Percentiles rank a stretch among this genome's conserved stretches.
Evolutionary conservation across 805 yeast genomes (phyloP).

Genomic region (Debaryomyces hansenii): DNA sequence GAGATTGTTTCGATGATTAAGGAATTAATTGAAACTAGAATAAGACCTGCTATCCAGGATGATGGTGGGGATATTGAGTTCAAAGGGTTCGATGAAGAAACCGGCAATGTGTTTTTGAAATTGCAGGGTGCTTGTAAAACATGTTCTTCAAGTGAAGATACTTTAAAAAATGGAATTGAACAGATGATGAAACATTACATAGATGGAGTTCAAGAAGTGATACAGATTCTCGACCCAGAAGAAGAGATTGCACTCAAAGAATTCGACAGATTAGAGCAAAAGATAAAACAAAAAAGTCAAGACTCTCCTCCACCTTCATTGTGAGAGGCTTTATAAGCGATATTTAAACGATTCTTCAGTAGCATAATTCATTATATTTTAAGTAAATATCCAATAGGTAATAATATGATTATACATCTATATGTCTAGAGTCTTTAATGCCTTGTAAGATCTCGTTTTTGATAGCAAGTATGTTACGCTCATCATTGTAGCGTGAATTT

Average conservation of each 20-base stretch:
- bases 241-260: constrained; percentile 81
- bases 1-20: constrained; percentile 88
- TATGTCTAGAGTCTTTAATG: constrained; percentile 4
- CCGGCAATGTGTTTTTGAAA: constrained; percentile 85
- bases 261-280: constrained; percentile 78
- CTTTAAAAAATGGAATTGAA: constrained; percentile 93
- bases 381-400: no score
- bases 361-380: no score
- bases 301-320: constrained; percentile 23
- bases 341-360: no score
- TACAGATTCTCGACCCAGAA: constrained; percentile 74
- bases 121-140: constrained; percentile 95
- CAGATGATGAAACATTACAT: constrained; percentile 96
- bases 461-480: constrained; percentile 10
- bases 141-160: constrained; percentile 87
- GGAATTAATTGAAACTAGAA: constrained; percentile 89
- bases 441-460: constrained; percentile 16
- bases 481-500: constrained; percentile 22
- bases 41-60: constrained; percentile 81
- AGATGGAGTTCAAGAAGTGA: constrained; percentile 89
- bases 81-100: constrained; percentile 78
- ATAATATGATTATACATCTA: not conserved
- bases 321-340: not conserved
- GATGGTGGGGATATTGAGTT: constrained; percentile 90
- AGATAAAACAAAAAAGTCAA: constrained; percentile 20